Evolutionary conservation across 495 filamentous ascomycete genomes (phyloP).

Genomic region (Penicillium taxi): DNA sequence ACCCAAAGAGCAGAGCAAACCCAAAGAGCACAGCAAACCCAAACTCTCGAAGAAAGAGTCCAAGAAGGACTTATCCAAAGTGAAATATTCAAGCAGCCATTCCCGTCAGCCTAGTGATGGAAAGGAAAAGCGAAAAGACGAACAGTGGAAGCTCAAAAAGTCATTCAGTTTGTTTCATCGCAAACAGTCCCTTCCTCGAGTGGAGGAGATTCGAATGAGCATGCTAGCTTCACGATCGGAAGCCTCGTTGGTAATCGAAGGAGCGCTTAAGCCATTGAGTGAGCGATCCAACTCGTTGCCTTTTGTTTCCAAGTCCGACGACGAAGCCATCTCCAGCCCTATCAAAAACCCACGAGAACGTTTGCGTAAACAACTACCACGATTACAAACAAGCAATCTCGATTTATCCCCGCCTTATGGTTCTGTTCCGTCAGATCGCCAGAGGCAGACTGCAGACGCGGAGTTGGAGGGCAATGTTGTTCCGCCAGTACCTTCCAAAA

Average conservation of each 20-base stretch:
- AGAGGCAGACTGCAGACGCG: too few relatives aligned
- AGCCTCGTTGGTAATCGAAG: slow-evolving; percentile 9
- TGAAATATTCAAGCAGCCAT: too few relatives aligned
- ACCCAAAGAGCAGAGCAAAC: slow-evolving; percentile 1
- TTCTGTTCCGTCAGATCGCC: too few relatives aligned
- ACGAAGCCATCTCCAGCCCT: slow-evolving; percentile 2
- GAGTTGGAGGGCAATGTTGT: too few relatives aligned
- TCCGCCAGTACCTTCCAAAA: too few relatives aligned
- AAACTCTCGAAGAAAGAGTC: too few relatives aligned
- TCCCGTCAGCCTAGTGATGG: too few relatives aligned
- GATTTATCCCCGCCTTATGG: slow-evolving; percentile 7
- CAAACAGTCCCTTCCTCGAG: neutral
- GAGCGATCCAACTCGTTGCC: slow-evolving; percentile 1
- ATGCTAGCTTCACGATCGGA: slow-evolving; percentile 12
- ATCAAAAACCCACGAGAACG: slow-evolving; percentile 18
- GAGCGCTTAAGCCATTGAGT: slow-evolving; percentile 1
- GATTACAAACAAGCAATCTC: slow-evolving; percentile 28
- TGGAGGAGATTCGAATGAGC: slow-evolving; percentile 3
- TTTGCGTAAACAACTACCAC: slow-evolving; percentile 28
- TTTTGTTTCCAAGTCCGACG: slow-evolving; percentile 10
- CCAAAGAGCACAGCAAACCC: neutral
- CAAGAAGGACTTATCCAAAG: too few relatives aligned
- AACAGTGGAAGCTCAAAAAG: slow-evolving; percentile 4
- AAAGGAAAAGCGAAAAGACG: neutral
- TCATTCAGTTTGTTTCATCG: slow-evolving; percentile 15